phyloP scores from a whole-genome alignment of 352 stramenopile species.

The Paralagenidium karlingii region DNA sequence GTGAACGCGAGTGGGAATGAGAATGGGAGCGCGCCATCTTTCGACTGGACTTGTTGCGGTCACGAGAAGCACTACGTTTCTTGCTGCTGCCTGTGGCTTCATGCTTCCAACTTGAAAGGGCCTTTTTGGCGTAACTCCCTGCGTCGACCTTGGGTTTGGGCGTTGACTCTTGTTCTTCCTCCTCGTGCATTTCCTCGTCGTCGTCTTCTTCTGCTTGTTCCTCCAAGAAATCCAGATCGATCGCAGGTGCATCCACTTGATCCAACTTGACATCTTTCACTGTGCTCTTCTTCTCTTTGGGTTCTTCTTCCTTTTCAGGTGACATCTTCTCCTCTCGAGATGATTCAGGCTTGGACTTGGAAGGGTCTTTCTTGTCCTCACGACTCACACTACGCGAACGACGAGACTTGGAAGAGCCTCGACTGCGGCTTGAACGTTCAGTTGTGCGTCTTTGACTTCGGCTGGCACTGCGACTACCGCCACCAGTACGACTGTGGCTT shows the following conservation, averaged over 20 bases:
- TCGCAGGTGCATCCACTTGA: constrained; percentile 62
- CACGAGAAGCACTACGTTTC: constrained; percentile 17
- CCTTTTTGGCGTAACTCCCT: constrained; percentile 12
- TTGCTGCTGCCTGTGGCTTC: constrained; percentile 6
- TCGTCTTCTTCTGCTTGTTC: constrained; percentile 16
- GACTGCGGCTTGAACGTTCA: not conserved
- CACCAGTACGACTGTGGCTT: constrained; percentile 32
- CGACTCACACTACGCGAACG: constrained; percentile 38
- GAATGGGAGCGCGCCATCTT: constrained; percentile 10
- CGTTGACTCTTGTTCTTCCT: constrained; percentile 11
- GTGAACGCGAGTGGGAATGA: constrained; percentile 34
- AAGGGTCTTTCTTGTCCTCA: constrained; percentile 15
- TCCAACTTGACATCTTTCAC: constrained; percentile 68
- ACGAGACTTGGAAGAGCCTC: constrained; percentile 4
- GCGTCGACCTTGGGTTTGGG: constrained; percentile 8
- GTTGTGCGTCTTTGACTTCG: not conserved
- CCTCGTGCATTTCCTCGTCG: constrained; percentile 17
- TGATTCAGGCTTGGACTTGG: not conserved
- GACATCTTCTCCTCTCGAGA: not conserved
- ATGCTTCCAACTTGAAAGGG: constrained; percentile 15
- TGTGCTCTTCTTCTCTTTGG: constrained; percentile 12
- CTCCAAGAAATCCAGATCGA: constrained; percentile 77
- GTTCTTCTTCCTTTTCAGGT: constrained; percentile 8
- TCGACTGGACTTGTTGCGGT: constrained; percentile 6
- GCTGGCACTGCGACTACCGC: constrained; percentile 9